phyloP scores from a whole-genome alignment of 2,329 filamentous ascomycete genomes.

The Xylariales sp. region DNA sequence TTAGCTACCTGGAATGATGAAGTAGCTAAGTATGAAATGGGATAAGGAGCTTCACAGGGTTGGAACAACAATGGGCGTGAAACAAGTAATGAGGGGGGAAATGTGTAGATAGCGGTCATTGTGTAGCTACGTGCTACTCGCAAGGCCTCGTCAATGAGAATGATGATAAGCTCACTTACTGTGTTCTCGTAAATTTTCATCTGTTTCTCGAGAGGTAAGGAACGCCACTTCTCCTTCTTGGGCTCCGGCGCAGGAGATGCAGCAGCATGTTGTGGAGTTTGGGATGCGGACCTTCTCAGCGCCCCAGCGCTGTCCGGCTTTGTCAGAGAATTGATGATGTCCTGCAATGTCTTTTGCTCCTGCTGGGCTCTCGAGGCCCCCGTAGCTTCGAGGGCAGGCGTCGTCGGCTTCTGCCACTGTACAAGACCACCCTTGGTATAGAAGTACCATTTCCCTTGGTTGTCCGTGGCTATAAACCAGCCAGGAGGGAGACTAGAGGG shows the following conservation, averaged over 20 bases:
- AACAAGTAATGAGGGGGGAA: too few species aligned
- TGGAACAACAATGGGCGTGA: too few species aligned
- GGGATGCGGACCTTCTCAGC: constrained; percentile 50
- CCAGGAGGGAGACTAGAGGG: constrained; percentile 61
- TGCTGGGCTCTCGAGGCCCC: constrained; percentile 58
- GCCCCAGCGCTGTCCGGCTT: constrained; percentile 51
- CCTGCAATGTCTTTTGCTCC: constrained; percentile 71
- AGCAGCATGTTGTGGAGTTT: constrained; percentile 59
- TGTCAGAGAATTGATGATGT: constrained; percentile 80
- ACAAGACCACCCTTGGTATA: constrained; percentile 75
- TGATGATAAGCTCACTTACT: constrained; percentile 45
- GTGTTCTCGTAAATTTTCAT: constrained; percentile 95
- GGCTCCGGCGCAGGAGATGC: constrained; percentile 52
- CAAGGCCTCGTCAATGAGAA: too few species aligned
- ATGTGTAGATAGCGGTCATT: too few species aligned
- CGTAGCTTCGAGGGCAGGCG: constrained; percentile 57
- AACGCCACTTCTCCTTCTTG: constrained; percentile 68
- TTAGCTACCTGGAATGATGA: too few species aligned
- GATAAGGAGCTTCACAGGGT: too few species aligned
- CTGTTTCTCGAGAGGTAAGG: constrained; percentile 72
- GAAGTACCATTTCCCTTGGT: constrained; percentile 73
- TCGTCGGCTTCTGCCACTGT: constrained; percentile 76
- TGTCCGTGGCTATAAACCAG: constrained; percentile 75
- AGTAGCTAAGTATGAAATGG: too few species aligned
- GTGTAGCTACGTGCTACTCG: too few species aligned